These are phyloP conservation scores for Purpureocillium takamizusanense DNA, from an alignment of 2,329 filamentous ascomycete genomes.

Conservation along the genomic window DNA sequence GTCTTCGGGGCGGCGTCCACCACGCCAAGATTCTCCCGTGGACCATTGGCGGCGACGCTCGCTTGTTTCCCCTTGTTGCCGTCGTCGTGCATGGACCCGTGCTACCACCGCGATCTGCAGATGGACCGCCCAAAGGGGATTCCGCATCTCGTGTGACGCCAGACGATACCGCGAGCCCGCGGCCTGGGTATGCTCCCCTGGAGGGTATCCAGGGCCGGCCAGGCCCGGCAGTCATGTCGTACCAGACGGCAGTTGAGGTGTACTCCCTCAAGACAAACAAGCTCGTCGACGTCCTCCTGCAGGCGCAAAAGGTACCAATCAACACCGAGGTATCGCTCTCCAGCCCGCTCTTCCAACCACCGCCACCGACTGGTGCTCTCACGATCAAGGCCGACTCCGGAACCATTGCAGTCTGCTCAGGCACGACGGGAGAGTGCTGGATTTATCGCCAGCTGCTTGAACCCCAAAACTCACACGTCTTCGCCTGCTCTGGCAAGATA, in stretches of 20 bases:
- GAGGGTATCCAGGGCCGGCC: slow-evolving; percentile 24
- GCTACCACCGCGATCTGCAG: slow-evolving; percentile 31
- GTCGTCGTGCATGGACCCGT: slow-evolving; percentile 73
- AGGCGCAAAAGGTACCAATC: slow-evolving; percentile 54
- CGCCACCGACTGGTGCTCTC: slow-evolving; percentile 63
- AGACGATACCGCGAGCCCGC: slow-evolving; percentile 32
- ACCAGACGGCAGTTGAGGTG: slow-evolving; percentile 82
- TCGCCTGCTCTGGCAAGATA: slow-evolving; percentile 72
- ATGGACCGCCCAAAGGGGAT: slow-evolving; percentile 25
- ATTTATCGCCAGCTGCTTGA: slow-evolving; percentile 51
- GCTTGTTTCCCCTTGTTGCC: slow-evolving; percentile 64
- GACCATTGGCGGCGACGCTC: slow-evolving; percentile 44
- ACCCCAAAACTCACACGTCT: slow-evolving; percentile 34
- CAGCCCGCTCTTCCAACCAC: slow-evolving; percentile 58
- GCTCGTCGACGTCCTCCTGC: slow-evolving; percentile 64
- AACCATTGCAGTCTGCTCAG: slow-evolving; percentile 67
- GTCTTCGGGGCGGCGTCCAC: slow-evolving; percentile 69
- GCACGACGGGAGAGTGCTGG: slow-evolving; percentile 79
- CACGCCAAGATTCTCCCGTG: slow-evolving; percentile 77
- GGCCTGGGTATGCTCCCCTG: slow-evolving; percentile 28
- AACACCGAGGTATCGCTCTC: slow-evolving; percentile 43
- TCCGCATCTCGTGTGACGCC: slow-evolving; percentile 24
- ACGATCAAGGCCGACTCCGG: slow-evolving; percentile 64
- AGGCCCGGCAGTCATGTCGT: slow-evolving; percentile 43
- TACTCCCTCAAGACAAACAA: slow-evolving; percentile 75